Evolutionary conservation across 2,329 filamentous ascomycete species (phyloP), one percentile per base, ranked within the genome.

Genomic region (Colletotrichum eremochloae): DNA sequence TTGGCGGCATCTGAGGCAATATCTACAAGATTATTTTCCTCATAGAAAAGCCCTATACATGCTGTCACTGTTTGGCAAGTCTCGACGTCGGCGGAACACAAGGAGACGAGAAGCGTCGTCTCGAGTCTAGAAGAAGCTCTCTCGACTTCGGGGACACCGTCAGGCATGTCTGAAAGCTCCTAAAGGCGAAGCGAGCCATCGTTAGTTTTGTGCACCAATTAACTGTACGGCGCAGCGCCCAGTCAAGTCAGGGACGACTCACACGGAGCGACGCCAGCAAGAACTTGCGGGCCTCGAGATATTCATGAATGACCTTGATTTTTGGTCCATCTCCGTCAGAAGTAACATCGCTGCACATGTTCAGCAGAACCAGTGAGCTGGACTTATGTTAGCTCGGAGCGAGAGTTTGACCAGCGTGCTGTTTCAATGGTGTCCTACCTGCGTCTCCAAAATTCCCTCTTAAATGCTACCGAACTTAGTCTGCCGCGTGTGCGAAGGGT

Each of bases 81-180:
- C 58, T 91, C 89, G 46, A 93, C 87, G 71, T 91, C 89, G 8
- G 89, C 85, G 20, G 90, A 92, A 77, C 91, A 93, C 9, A 93
- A 84, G 1, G 89, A 88, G 12, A 92, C 86, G 6, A 93, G 81
- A 52, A 93, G 85, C 1, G 89, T 84, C 0, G 89, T 91, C 80
- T 93, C 91, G 5, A 91, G 82, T 75, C 86, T 89, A 8, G 85
- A 86, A 5, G 85, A 86, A 18, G 88, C 85, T 20, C 83, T 82
- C 33, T 84, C 84, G 42, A 89, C 84, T 75, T 92, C 88, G 1
- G 86, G 80, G 29, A 89, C 82, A 55, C 90, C 89, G 55, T 86
- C 85, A 1, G 86, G 81, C 11, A 90, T 78, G 56, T 88, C 84
- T 15, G 85, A 84, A 46, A 92, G 78, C 72, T 90, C 89, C 87